Conservation (phyloP, 106 monocot species). For the Hemerocallis citrina region DNA sequence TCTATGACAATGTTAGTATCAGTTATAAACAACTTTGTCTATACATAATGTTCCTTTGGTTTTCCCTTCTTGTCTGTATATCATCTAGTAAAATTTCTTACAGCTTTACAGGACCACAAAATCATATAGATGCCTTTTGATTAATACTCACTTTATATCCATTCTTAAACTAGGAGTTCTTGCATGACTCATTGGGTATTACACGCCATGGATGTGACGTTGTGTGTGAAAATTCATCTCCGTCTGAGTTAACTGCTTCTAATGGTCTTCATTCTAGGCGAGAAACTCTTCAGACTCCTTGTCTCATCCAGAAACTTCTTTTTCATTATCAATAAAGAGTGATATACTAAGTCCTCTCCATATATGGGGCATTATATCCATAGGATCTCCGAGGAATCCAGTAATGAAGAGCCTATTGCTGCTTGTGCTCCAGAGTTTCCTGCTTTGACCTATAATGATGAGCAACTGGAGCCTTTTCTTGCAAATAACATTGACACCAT, state of each 20-base stretch:
- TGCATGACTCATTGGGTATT: conserved; percentile 15
- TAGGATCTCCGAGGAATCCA: conserved; percentile 26
- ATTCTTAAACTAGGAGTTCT: conserved; percentile 33
- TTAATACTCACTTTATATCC: neutral
- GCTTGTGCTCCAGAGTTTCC: conserved; percentile 3
- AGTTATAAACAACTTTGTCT: too few species aligned
- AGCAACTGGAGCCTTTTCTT: conserved; percentile 13
- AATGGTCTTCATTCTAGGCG: conserved; percentile 26
- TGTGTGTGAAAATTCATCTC: conserved; percentile 29
- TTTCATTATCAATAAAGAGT: neutral
- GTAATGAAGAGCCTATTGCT: conserved; percentile 20
- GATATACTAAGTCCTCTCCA: neutral
- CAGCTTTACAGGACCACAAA: neutral
- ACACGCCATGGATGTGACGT: conserved; percentile 18
- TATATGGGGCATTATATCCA: conserved; percentile 1
- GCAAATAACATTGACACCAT: conserved; percentile 13
- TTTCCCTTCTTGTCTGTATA: neutral
- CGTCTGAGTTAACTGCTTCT: conserved; percentile 31
- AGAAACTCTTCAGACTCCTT: neutral
- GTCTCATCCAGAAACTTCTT: neutral
- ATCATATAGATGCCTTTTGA: neutral
- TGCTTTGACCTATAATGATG: conserved; percentile 6
- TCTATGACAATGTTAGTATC: too few species aligned
- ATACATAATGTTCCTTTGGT: too few species aligned
- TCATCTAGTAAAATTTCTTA: neutral